Conservation (phyloP, 2,329 filamentous ascomycete species). For the Calonectria leucothoes region DNA sequence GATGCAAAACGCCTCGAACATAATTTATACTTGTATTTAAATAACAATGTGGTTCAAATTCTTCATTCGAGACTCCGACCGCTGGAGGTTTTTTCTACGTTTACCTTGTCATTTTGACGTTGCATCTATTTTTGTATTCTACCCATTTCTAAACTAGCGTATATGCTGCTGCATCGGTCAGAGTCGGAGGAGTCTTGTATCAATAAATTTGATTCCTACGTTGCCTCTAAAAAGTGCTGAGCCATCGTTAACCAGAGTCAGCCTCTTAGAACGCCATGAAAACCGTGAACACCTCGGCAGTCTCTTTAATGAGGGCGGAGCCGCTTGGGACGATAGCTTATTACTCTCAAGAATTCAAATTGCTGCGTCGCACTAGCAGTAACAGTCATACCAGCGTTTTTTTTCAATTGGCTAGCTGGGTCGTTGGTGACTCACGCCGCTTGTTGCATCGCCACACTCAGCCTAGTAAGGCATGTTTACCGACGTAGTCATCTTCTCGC, state of each 20-base stretch:
- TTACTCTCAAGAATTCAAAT: background rate
- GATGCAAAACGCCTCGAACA: background rate
- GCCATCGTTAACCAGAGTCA: background rate
- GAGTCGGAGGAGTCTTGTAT: background rate
- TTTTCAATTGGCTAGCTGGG: background rate
- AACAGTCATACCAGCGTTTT: background rate
- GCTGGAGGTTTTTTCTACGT: background rate
- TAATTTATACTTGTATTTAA: background rate
- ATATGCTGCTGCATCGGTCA: background rate
- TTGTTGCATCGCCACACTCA: conserved; percentile 12
- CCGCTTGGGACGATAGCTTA: background rate
- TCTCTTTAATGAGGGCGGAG: background rate
- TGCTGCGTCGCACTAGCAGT: background rate
- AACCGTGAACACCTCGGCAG: no score
- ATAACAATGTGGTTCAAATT: background rate
- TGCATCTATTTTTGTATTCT: background rate
- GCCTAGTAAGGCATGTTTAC: background rate
- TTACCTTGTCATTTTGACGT: background rate
- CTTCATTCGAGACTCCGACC: background rate
- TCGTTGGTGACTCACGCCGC: conserved; percentile 15
- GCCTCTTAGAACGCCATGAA: no score
- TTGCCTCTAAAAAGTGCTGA: background rate
- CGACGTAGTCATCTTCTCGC: background rate
- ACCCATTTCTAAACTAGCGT: background rate
- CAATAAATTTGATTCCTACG: background rate